Percentiles rank a stretch among this genome's conserved stretches.
phyloP scores from a whole-genome alignment of 2,329 filamentous ascomycete species.

The Plectosphaerella sp. region DNA sequence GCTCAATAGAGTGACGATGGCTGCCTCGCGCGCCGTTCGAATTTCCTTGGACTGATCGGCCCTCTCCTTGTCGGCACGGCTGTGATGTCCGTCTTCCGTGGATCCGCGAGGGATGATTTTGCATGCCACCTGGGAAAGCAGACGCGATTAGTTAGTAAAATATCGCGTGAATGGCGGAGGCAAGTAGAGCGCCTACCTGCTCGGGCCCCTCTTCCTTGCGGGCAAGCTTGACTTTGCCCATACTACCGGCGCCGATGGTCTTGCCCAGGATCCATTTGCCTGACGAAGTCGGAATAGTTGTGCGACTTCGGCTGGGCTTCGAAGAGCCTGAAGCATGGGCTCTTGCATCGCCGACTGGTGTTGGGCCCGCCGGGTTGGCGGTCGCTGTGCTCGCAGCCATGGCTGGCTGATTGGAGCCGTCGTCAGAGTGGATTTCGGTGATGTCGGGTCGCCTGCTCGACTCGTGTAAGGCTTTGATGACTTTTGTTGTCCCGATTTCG shows the following conservation, averaged over 20 bases:
- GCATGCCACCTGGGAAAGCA: slow-evolving; percentile 68
- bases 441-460: slow-evolving; percentile 5
- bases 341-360: slow-evolving; percentile 48
- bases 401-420: slow-evolving; percentile 24
- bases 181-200: slow-evolving; percentile 55
- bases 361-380: slow-evolving; percentile 48
- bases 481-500: slow-evolving; percentile 36
- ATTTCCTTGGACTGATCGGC: slow-evolving; percentile 97
- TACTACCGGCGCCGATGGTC: slow-evolving; percentile 94
- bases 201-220: slow-evolving; percentile 86
- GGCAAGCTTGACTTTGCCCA: slow-evolving; percentile 98
- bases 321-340: slow-evolving; percentile 32
- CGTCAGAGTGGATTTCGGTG: slow-evolving; percentile 15
- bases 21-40: slow-evolving; percentile 88
- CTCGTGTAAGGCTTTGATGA: slow-evolving; percentile 16
- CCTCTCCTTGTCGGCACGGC: slow-evolving; percentile 71
- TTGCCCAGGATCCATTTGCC: slow-evolving; percentile 95
- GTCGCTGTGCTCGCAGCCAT: slow-evolving; percentile 47
- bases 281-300: slow-evolving; percentile 83
- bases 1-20: slow-evolving; percentile 89
- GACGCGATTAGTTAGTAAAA: background rate
- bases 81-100: slow-evolving; percentile 76
- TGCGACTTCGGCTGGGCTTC: slow-evolving; percentile 57
- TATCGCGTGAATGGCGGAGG: background rate
- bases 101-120: slow-evolving; percentile 94